Evolutionary conservation across 108 stramenopile genomes (phyloP).

Genomic region (Tribonema minus): DNA sequence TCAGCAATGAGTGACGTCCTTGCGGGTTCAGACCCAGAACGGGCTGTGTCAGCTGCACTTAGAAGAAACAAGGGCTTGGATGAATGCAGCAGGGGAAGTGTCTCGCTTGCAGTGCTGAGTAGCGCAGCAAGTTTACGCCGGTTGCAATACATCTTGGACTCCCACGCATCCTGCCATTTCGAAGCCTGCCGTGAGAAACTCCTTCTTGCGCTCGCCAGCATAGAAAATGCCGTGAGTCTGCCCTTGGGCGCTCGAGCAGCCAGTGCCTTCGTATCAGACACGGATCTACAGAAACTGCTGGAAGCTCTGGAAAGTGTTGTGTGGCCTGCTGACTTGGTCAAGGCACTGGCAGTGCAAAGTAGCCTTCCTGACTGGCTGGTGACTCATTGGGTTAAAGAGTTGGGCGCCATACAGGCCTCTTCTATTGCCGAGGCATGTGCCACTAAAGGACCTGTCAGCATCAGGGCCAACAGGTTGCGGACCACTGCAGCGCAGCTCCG

Average conservation of each 20-base stretch:
- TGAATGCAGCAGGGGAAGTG: too few species aligned
- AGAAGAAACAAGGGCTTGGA: too few species aligned
- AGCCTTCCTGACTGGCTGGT: background rate
- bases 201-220: too few species aligned
- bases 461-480: background rate
- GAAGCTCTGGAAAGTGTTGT: background rate
- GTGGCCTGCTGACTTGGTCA: background rate
- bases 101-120: too few species aligned
- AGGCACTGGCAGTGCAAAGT: background rate
- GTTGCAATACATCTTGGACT: too few species aligned
- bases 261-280: slow-evolving; percentile 19
- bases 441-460: background rate
- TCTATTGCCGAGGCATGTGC: background rate
- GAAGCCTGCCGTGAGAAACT: too few species aligned
- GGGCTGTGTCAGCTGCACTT: too few species aligned
- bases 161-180: too few species aligned
- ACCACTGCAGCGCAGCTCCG: background rate
- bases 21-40: too few species aligned
- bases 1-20: too few species aligned
- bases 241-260: slow-evolving; percentile 35
- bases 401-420: background rate
- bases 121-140: too few species aligned
- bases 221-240: too few species aligned
- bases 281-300: slow-evolving; percentile 13
- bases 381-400: background rate